phyloP scores from a whole-genome alignment of 768 basidiomycete genomes.

The Zangia roseola region DNA sequence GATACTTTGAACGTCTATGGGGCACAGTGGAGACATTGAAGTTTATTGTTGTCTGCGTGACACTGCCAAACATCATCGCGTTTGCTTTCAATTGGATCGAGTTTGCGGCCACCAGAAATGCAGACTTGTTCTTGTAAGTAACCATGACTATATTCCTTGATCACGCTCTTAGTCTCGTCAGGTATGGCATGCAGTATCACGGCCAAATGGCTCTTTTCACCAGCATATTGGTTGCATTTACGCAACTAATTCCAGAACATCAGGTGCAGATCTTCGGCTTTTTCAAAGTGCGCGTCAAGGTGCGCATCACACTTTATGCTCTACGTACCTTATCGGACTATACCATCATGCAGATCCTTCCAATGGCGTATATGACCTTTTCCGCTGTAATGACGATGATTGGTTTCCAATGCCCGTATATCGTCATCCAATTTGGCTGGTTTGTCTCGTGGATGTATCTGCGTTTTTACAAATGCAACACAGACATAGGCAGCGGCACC shows the following conservation, averaged over 20 bases:
- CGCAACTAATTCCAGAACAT: conserved; percentile 96
- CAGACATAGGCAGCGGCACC: conserved; percentile 58
- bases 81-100: conserved; percentile 90
- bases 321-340: not conserved
- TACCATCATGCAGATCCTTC: conserved; percentile 60
- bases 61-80: conserved; percentile 84
- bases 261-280: conserved; percentile 92
- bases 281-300: conserved; percentile 88
- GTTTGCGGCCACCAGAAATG: conserved; percentile 62
- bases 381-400: conserved; percentile 83
- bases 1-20: conserved; percentile 95
- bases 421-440: conserved; percentile 99
- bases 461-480: conserved; percentile 92
- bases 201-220: conserved; percentile 92
- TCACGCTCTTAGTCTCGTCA: conserved; percentile 33
- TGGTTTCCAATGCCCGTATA: conserved; percentile 87
- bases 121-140: conserved; percentile 78
- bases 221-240: conserved; percentile 91
- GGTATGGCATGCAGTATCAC: conserved; percentile 87
- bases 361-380: conserved; percentile 91
- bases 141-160: conserved; percentile 4
- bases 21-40: conserved; percentile 82
- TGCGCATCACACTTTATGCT: conserved; percentile 28
- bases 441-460: conserved; percentile 94
- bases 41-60: conserved; percentile 78